These are phyloP conservation scores for Acephala macrosclerotiorum DNA, from an alignment of 2,329 filamentous ascomycete genomes.

Conservation along the genomic window DNA sequence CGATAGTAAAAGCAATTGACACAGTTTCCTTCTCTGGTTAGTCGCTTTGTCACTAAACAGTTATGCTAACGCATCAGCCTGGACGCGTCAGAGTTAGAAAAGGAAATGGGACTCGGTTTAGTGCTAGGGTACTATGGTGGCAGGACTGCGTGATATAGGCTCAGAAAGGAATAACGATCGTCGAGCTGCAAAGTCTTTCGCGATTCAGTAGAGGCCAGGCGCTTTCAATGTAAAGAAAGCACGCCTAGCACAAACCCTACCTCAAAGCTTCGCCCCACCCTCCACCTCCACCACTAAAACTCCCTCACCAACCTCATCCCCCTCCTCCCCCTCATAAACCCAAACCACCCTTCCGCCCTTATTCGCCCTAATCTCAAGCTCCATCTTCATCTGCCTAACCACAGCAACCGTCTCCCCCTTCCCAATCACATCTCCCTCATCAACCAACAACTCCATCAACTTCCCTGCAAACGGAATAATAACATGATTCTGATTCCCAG, in stretches of 20 bases:
- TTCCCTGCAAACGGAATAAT: slow-evolving; percentile 65
- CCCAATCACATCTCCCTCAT: slow-evolving; percentile 55
- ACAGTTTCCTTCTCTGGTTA: too few relatives aligned
- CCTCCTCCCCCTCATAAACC: slow-evolving; percentile 41
- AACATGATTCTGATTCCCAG: slow-evolving; percentile 57
- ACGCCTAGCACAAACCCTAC: background rate
- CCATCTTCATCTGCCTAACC: slow-evolving; percentile 75
- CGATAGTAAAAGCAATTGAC: too few relatives aligned
- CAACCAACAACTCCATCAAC: slow-evolving; percentile 64
- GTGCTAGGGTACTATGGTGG: too few relatives aligned
- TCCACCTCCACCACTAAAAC: slow-evolving; percentile 37
- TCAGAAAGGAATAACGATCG: too few relatives aligned
- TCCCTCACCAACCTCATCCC: slow-evolving; percentile 40
- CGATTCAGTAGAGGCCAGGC: background rate
- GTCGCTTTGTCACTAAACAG: too few relatives aligned
- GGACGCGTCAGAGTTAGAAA: too few relatives aligned
- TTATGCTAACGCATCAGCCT: too few relatives aligned
- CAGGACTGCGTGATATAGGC: too few relatives aligned
- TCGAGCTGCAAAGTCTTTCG: too few relatives aligned
- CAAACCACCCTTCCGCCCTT: slow-evolving; percentile 36
- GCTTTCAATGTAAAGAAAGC: background rate
- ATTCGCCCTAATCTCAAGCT: slow-evolving; percentile 62
- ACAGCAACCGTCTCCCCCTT: slow-evolving; percentile 63
- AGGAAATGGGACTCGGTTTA: too few relatives aligned
- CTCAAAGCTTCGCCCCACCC: slow-evolving; percentile 27